Percentiles rank a stretch among this genome's conserved stretches.
Conservation (phyloP, 768 basidiomycete genomes). For the Rhodotorula kratochvilovae region DNA sequence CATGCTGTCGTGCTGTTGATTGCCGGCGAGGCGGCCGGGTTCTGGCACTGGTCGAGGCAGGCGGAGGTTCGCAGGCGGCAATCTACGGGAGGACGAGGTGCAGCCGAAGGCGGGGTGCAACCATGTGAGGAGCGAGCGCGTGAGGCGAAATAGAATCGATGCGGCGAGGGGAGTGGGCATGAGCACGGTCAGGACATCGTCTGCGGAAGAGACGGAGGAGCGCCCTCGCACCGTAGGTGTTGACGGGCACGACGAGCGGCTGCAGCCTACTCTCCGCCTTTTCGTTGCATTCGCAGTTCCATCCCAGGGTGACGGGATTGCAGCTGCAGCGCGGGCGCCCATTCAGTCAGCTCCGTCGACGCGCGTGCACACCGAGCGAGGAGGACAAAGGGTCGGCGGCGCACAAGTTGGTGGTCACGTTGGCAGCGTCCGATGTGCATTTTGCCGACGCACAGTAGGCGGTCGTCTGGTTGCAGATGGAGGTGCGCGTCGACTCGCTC, state of each 20-base stretch:
- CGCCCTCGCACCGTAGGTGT: conserved; percentile 18
- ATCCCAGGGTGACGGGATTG: conserved; percentile 20
- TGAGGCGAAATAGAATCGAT: too few species aligned
- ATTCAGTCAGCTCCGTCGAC: too few species aligned
- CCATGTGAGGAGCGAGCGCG: too few species aligned
- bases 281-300: conserved; percentile 26
- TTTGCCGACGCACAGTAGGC: conserved; percentile 8
- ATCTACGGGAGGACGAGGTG: not conserved
- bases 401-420: conserved; percentile 22
- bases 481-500: conserved; percentile 14
- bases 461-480: conserved; percentile 30
- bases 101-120: too few species aligned
- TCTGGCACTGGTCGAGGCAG: conserved; percentile 24
- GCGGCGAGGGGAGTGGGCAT: too few species aligned
- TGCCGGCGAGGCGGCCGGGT: conserved; percentile 11
- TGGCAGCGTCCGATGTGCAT: conserved; percentile 2
- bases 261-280: conserved; percentile 6
- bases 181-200: not conserved
- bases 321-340: not conserved
- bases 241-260: conserved; percentile 11
- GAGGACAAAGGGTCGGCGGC: not conserved
- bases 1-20: not conserved
- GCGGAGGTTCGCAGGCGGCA: conserved; percentile 26
- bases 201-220: not conserved
- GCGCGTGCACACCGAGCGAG: not conserved